phyloP scores from a whole-genome alignment of 1,284 basidiomycete genomes.

The Papiliotrema terrestris region DNA sequence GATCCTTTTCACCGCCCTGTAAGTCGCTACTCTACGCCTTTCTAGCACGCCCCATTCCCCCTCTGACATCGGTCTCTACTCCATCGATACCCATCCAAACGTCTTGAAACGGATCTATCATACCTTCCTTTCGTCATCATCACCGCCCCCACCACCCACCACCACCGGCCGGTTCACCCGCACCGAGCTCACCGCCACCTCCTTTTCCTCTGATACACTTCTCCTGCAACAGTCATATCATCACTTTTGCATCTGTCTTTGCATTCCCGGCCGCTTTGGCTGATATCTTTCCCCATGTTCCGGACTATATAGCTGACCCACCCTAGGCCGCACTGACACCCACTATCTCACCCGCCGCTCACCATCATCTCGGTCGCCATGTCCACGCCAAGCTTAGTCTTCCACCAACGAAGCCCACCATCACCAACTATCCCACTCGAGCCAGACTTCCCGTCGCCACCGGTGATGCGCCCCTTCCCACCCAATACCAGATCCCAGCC shows the following conservation, averaged over 20 bases:
- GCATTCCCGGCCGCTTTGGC: too few relatives aligned
- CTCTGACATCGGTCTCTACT: too few relatives aligned
- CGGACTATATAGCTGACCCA: neutral
- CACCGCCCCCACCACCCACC: neutral
- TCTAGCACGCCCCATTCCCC: too few relatives aligned
- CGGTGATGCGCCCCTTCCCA: neutral
- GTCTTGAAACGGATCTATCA: too few relatives aligned
- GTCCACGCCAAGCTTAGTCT: too few relatives aligned
- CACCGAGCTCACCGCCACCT: neutral
- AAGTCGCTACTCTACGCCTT: too few relatives aligned
- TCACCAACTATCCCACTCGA: neutral
- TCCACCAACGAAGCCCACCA: neutral
- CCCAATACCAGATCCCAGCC: neutral
- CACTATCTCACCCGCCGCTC: neutral
- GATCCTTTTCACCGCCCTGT: too few relatives aligned
- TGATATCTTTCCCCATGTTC: neutral
- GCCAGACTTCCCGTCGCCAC: neutral
- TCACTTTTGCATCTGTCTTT: too few relatives aligned
- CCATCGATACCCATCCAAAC: too few relatives aligned
- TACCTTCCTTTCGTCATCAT: too few relatives aligned
- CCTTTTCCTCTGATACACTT: neutral
- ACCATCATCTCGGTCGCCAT: neutral
- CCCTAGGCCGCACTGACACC: neutral
- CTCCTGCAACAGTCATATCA: too few relatives aligned
- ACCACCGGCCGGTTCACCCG: neutral